phyloP scores from a whole-genome alignment of 805 yeast genomes.

The Teunomyces pallodes region DNA sequence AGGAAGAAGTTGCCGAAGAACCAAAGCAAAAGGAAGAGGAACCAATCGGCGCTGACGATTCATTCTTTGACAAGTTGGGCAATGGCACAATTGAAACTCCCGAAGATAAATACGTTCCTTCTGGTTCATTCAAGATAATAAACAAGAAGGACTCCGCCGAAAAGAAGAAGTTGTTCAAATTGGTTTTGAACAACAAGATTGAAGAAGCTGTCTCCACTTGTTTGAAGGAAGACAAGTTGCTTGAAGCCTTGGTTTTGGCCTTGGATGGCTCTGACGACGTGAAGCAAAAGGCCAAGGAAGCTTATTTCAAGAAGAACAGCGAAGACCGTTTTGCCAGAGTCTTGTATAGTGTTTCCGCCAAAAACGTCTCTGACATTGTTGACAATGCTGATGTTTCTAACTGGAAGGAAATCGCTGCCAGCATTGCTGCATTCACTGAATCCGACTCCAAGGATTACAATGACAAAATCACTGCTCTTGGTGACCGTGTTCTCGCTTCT shows the following conservation, averaged over 20 bases:
- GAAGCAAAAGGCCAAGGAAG: slow-evolving; percentile 66
- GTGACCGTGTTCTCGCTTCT: slow-evolving; percentile 62
- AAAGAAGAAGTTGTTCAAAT: slow-evolving; percentile 42
- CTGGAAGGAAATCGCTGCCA: slow-evolving; percentile 81
- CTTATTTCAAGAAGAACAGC: slow-evolving; percentile 63
- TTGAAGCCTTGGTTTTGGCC: slow-evolving; percentile 83
- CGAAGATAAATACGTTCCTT: slow-evolving; percentile 1
- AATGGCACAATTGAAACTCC: slow-evolving; percentile 14
- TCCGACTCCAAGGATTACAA: slow-evolving; percentile 49
- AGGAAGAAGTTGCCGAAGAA: slow-evolving; percentile 4
- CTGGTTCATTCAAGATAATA: slow-evolving; percentile 49
- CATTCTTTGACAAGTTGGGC: slow-evolving; percentile 40
- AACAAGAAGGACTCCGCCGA: slow-evolving; percentile 33
- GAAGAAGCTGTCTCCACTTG: slow-evolving; percentile 67
- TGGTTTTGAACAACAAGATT: slow-evolving; percentile 59
- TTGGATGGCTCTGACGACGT: slow-evolving; percentile 58
- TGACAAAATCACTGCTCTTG: slow-evolving; percentile 59
- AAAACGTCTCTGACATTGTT: slow-evolving; percentile 65
- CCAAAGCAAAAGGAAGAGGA: slow-evolving; percentile 9
- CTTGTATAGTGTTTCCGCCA: slow-evolving; percentile 60
- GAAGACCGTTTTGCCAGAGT: slow-evolving; percentile 65
- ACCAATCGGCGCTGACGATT: slow-evolving; percentile 18
- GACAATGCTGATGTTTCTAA: slow-evolving; percentile 70
- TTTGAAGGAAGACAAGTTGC: slow-evolving; percentile 56
- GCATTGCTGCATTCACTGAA: slow-evolving; percentile 55